Evolutionary conservation across 2,329 filamentous ascomycete species (phyloP).

Genomic region (Ophiobolus disseminans): DNA sequence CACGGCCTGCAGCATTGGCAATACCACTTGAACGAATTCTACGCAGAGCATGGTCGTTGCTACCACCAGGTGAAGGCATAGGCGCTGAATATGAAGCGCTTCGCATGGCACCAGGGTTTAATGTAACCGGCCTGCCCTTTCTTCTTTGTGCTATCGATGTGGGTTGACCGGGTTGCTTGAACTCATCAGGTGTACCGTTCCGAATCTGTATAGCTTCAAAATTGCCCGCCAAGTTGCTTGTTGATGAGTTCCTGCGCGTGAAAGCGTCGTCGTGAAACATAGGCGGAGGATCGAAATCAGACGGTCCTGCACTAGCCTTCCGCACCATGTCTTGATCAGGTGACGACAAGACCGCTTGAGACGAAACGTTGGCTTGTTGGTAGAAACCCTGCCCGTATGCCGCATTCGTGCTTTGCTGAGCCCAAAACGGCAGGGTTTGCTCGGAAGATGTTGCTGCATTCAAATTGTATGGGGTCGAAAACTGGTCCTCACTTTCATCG

Average conservation of each 20-base stretch:
- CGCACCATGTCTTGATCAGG: conserved; percentile 37
- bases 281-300: conserved; percentile 41
- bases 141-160: conserved; percentile 52
- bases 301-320: conserved; percentile 38
- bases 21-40: conserved; percentile 58
- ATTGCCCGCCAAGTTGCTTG: conserved; percentile 48
- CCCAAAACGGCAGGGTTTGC: conserved; percentile 41
- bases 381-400: conserved; percentile 30
- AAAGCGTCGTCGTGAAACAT: conserved; percentile 43
- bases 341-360: conserved; percentile 45
- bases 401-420: conserved; percentile 11
- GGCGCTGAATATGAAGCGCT: conserved; percentile 53
- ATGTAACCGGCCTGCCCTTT: conserved; percentile 51
- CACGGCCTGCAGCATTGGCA: conserved; percentile 52
- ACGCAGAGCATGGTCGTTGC: conserved; percentile 51
- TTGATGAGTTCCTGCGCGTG: conserved; percentile 48
- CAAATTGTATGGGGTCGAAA: conserved; percentile 38
- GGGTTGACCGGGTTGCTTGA: conserved; percentile 48
- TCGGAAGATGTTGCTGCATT: conserved; percentile 41
- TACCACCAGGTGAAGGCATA: conserved; percentile 50
- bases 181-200: conserved; percentile 41
- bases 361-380: conserved; percentile 46
- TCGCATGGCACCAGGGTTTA: conserved; percentile 48
- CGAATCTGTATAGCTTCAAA: conserved; percentile 50
- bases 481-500: conserved; percentile 38